phyloP scores from a whole-genome alignment of 352 stramenopile species.

The Phytophthora chlamydospora region DNA sequence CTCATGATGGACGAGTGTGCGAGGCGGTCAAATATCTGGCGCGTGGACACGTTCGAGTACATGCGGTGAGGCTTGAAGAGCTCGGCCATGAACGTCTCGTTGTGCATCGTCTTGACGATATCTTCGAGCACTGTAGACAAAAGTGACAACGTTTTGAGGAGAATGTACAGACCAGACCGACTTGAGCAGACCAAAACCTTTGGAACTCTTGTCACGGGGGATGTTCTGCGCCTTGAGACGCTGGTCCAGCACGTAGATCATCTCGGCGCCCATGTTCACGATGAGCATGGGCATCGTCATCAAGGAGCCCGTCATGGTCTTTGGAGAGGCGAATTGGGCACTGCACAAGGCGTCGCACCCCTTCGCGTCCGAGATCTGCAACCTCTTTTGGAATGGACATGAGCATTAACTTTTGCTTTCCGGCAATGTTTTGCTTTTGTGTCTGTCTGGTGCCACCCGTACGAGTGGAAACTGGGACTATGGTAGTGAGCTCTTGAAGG shows the following conservation, averaged over 20 bases:
- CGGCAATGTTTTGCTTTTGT: not conserved
- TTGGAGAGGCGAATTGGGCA: not conserved
- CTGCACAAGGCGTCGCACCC: conserved; percentile 18
- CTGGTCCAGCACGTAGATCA: conserved; percentile 95
- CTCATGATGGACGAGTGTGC: conserved; percentile 95
- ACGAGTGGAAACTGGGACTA: too few relatives aligned
- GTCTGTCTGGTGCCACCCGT: too few relatives aligned
- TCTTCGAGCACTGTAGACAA: conserved; percentile 82
- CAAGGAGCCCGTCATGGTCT: conserved; percentile 62
- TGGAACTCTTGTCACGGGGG: conserved; percentile 87
- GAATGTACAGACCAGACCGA: not conserved
- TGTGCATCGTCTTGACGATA: conserved; percentile 94
- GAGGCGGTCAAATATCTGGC: conserved; percentile 92
- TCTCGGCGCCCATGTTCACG: conserved; percentile 94
- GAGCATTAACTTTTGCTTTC: not conserved
- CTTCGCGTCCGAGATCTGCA: conserved; percentile 23
- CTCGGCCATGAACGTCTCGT: conserved; percentile 90
- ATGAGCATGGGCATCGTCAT: conserved; percentile 93
- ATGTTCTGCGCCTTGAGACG: conserved; percentile 92
- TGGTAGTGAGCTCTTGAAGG: too few relatives aligned
- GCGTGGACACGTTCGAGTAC: conserved; percentile 90
- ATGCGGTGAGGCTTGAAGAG: conserved; percentile 93
- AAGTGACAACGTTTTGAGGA: conserved; percentile 8
- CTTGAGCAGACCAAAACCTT: conserved; percentile 39
- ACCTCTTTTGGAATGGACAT: not conserved